Base-by-base conservation (phyloP, 1,284 basidiomycete species). In the Pterulicium gracile region DNA sequence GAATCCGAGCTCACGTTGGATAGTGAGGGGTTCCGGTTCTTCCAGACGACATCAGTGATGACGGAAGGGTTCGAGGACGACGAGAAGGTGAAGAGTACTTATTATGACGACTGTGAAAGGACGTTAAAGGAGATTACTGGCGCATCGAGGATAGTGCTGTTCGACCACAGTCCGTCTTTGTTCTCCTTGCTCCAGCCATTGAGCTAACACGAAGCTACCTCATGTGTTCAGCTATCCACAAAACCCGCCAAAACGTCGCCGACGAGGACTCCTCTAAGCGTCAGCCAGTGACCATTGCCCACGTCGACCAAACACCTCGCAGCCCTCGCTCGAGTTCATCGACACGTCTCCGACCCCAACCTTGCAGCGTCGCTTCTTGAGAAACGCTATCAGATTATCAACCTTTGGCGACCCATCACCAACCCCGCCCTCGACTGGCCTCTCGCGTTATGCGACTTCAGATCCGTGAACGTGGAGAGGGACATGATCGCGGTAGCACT, bases 351-450 rank as follows among this genome's bases (percentile, higher is more conserved):
- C 13, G 54, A 7, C 7, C 10, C 27, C 27, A n/a, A 32, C n/a
- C n/a, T n/a, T 7, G 27, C 27, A 32, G 10, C 27, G n/a, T 7
- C 27, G n/a, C 27, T 32, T n/a, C 59, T 67, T n/a, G 51, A 56
- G 41, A 55, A 59, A 19, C 69, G 70, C 35, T 70, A 74, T 62
- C 80, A 84, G 57, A 76, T 84, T 46, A 75, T 86, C 62, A 86
- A 85, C 62, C 69, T 85, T 48, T 86, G 82, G 82, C 63, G 80
- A 4, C 81, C 81, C 1, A 77, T 85, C 49, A 52, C 59, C 4
- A 61, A 72, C 49, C 56, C 73, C 2, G 75, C 78, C 5, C 58
- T 63, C 27, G 80, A 83, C 55, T 70, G 65, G 62, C 81, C 81
- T 1, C 67, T 84, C 35, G 75, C 74, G 1, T 62, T 83, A 3